phyloP scores from a whole-genome alignment of 1,284 basidiomycete species.

The Rhodotorula sp. region DNA sequence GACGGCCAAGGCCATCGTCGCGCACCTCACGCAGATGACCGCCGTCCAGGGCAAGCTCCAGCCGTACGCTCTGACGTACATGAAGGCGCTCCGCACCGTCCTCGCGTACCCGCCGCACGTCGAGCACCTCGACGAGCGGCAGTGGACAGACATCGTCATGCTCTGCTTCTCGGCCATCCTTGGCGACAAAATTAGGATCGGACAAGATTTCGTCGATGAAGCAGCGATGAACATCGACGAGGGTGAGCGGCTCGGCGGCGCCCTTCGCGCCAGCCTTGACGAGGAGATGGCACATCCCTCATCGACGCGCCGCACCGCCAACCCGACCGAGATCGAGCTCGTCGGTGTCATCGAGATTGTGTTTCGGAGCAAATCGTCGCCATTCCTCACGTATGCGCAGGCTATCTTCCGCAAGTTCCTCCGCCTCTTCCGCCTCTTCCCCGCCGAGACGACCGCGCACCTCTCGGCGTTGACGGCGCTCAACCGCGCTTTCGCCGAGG shows the following conservation, averaged over 20 bases:
- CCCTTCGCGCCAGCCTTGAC: not conserved
- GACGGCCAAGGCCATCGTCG: conserved; percentile 62
- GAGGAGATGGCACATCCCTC: conserved; percentile 20
- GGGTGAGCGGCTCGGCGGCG: conserved; percentile 2
- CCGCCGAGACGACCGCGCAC: conserved; percentile 71
- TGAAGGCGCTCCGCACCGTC: conserved; percentile 70
- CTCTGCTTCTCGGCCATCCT: conserved; percentile 76
- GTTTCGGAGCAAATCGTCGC: conserved; percentile 37
- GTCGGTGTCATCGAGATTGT: conserved; percentile 37
- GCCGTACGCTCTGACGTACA: conserved; percentile 74
- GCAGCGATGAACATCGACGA: conserved; percentile 36
- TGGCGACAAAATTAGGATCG: conserved; percentile 59
- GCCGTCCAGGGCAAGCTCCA: conserved; percentile 59
- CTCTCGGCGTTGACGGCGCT: conserved; percentile 69
- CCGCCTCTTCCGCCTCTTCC: conserved; percentile 67
- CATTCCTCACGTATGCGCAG: conserved; percentile 43
- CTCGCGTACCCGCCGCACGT: conserved; percentile 72
- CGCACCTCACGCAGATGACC: conserved; percentile 68
- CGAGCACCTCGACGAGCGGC: conserved; percentile 66
- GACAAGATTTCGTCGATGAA: conserved; percentile 50
- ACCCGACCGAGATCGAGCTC: conserved; percentile 39
- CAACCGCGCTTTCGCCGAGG: conserved; percentile 66
- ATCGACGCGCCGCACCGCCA: conserved; percentile 8
- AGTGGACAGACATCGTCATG: conserved; percentile 70
- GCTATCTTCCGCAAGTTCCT: conserved; percentile 66